These are phyloP conservation scores for Ciborinia camelliae DNA, from an alignment of 2,329 filamentous ascomycete species.

Conservation along the genomic window DNA sequence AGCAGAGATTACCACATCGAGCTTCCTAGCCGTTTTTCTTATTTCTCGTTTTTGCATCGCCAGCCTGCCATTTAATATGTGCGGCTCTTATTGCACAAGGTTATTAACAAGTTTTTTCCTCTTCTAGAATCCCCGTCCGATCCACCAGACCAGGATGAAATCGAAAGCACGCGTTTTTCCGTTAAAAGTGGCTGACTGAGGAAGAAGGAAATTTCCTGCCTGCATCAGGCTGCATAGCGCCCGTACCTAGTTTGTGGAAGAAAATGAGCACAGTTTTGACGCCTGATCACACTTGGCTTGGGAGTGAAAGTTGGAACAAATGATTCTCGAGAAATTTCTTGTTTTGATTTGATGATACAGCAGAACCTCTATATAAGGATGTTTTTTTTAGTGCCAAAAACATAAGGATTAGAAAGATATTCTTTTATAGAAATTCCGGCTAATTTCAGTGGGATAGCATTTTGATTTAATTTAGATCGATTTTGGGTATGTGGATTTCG, in stretches of 20 bases:
- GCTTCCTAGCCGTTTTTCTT: neutral
- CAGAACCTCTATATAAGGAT: too few relatives aligned
- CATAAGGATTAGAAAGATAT: too few relatives aligned
- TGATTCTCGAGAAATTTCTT: conserved; percentile 17
- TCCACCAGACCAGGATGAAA: neutral
- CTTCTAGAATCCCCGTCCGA: neutral
- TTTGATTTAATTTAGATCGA: too few relatives aligned
- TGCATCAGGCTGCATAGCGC: conserved; percentile 6
- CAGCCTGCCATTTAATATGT: neutral
- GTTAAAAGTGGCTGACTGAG: conserved; percentile 18
- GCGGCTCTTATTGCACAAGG: conserved; percentile 8
- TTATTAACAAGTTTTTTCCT: neutral
- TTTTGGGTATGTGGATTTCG: too few relatives aligned
- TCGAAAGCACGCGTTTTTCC: neutral
- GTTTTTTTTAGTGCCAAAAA: too few relatives aligned
- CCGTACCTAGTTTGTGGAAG: neutral
- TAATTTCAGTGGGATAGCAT: too few relatives aligned
- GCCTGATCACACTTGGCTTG: neutral
- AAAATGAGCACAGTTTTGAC: conserved; percentile 12
- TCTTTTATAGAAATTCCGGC: too few relatives aligned
- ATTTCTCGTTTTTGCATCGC: neutral
- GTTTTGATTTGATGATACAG: conserved; percentile 10
- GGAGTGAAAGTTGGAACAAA: neutral
- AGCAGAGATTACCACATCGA: neutral
- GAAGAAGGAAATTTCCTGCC: conserved; percentile 4